Conservation (phyloP, 306 rosid genomes). For the Cotoneaster glaucophyllus region DNA sequence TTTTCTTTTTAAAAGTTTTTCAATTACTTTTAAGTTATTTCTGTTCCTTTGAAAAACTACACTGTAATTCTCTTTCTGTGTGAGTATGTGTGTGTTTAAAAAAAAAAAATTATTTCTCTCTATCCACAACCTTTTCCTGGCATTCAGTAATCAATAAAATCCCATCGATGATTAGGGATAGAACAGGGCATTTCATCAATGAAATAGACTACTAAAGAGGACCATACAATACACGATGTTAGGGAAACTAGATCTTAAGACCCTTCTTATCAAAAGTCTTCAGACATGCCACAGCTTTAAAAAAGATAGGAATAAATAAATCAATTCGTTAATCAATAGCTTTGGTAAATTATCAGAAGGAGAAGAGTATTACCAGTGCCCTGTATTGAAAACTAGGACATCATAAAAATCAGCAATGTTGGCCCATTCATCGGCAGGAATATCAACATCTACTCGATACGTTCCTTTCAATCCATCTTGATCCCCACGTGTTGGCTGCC, state of each 20-base stretch:
- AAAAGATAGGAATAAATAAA: not conserved
- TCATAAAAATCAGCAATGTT: slow-evolving; percentile 65
- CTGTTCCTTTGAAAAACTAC: not conserved
- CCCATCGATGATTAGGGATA: not conserved
- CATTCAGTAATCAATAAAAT: not conserved
- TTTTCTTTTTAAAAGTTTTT: not conserved
- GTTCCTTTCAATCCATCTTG: slow-evolving; percentile 55
- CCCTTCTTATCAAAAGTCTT: not conserved
- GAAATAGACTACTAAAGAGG: not conserved
- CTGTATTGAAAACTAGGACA: slow-evolving; percentile 80
- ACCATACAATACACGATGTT: not conserved
- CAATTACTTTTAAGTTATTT: not conserved
- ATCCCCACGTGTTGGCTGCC: slow-evolving; percentile 54
- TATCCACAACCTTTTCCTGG: not conserved
- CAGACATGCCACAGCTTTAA: not conserved
- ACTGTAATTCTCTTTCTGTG: not conserved
- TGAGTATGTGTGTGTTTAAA: not conserved
- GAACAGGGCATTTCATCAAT: not conserved
- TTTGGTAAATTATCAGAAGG: slow-evolving; percentile 14
- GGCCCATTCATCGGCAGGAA: slow-evolving; percentile 85
- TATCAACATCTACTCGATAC: slow-evolving; percentile 76
- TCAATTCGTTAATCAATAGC: not conserved
- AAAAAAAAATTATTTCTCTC: no score
- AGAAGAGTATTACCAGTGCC: slow-evolving; percentile 65
- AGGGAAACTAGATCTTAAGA: not conserved